Evolutionary conservation across 2,329 filamentous ascomycete genomes (phyloP).

Genomic region (Fusarium redolens): DNA sequence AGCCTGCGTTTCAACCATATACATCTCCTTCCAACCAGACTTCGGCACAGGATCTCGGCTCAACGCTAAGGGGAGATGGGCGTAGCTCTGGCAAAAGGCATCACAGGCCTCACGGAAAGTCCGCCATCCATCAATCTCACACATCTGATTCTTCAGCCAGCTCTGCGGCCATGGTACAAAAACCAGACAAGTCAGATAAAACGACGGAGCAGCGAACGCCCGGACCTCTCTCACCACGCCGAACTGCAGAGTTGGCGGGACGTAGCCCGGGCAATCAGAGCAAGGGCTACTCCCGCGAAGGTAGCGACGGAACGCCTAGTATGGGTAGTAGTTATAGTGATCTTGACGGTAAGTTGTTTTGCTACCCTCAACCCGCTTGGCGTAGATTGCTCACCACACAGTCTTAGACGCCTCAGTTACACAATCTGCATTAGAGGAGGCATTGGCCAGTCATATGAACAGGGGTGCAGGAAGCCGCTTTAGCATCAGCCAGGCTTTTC

Average conservation of each 20-base stretch:
- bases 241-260: slow-evolving; percentile 68
- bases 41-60: slow-evolving; percentile 60
- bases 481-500: slow-evolving; percentile 75
- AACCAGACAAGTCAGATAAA: slow-evolving; percentile 43
- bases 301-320: slow-evolving; percentile 79
- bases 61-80: slow-evolving; percentile 63
- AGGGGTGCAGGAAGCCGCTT: slow-evolving; percentile 60
- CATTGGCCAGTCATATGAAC: slow-evolving; percentile 68
- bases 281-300: slow-evolving; percentile 66
- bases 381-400: slow-evolving; percentile 4
- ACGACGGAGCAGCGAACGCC: slow-evolving; percentile 50
- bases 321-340: slow-evolving; percentile 91
- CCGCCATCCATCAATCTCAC: slow-evolving; percentile 59
- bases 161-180: slow-evolving; percentile 57
- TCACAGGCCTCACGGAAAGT: slow-evolving; percentile 47
- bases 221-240: slow-evolving; percentile 67
- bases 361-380: neutral
- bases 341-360: slow-evolving; percentile 70
- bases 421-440: slow-evolving; percentile 83
- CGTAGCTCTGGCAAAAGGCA: slow-evolving; percentile 49
- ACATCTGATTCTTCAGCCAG: slow-evolving; percentile 73
- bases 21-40: slow-evolving; percentile 51
- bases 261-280: slow-evolving; percentile 64
- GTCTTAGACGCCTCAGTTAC: slow-evolving; percentile 79
- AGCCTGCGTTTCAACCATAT: slow-evolving; percentile 67